Conservation (phyloP, 2,329 filamentous ascomycete genomes). For the Colletotrichum kahawae region DNA sequence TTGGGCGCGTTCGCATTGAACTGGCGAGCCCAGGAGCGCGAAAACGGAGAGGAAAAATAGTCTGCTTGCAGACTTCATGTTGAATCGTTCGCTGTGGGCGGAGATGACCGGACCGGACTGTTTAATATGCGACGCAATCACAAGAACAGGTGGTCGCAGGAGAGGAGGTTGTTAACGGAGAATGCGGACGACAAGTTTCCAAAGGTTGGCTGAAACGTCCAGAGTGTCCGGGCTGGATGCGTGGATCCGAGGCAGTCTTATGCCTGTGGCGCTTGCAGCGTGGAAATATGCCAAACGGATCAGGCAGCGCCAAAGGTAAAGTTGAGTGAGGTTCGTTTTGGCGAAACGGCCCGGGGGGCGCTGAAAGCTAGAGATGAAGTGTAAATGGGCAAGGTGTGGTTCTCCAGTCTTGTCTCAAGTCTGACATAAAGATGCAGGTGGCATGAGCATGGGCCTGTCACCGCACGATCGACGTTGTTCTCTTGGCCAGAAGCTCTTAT, state of each 20-base stretch:
- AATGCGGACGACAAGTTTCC: constrained; percentile 13
- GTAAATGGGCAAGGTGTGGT: neutral
- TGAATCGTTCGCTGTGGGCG: neutral
- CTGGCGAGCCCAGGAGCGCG: constrained; percentile 56
- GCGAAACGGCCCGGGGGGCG: constrained; percentile 7
- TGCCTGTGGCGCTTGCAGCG: neutral
- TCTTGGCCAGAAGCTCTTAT: neutral
- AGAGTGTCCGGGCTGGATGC: neutral
- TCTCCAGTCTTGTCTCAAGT: constrained; percentile 6
- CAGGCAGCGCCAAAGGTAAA: neutral
- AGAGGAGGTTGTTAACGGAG: neutral
- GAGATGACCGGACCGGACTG: neutral
- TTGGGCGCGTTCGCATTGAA: constrained; percentile 47
- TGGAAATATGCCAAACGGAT: neutral
- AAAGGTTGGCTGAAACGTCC: constrained; percentile 15
- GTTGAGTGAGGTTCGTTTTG: constrained; percentile 12
- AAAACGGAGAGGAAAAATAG: constrained; percentile 63
- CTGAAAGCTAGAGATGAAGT: constrained; percentile 7
- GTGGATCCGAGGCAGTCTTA: neutral
- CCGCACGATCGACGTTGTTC: neutral
- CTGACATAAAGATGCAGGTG: neutral
- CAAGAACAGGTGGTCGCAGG: neutral
- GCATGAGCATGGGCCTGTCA: neutral
- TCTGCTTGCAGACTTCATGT: constrained; percentile 59
- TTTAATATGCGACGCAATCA: neutral